These are phyloP conservation scores for Priceomyces haplophilus DNA, from an alignment of 805 yeast genomes.

Conservation along the genomic window DNA sequence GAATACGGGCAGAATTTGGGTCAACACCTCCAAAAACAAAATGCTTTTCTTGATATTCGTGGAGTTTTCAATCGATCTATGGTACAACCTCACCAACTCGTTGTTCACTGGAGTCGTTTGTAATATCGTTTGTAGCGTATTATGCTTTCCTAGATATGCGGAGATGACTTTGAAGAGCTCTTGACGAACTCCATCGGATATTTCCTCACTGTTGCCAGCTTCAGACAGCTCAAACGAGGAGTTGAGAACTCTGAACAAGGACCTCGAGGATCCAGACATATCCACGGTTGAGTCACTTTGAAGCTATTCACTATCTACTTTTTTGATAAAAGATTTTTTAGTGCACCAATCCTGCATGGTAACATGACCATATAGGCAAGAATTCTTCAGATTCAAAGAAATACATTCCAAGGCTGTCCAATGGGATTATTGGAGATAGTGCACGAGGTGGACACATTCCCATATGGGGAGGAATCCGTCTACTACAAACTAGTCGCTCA, in stretches of 20 bases:
- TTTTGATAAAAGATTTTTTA: not conserved
- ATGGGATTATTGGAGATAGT: constrained; percentile 15
- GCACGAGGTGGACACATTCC: constrained; percentile 30
- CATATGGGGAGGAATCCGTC: constrained; percentile 15
- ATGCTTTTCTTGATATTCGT: constrained; percentile 31
- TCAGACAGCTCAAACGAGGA: constrained; percentile 23
- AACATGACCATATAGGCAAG: no score
- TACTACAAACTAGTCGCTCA: constrained; percentile 29
- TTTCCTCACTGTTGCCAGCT: constrained; percentile 7
- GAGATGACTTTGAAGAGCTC: constrained; percentile 15
- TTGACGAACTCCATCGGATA: constrained; percentile 7
- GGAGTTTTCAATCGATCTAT: constrained; percentile 24
- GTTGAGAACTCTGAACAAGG: constrained; percentile 25
- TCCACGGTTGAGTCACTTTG: not conserved
- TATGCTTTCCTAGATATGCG: constrained; percentile 28
- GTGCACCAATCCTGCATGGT: no score
- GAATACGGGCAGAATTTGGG: constrained; percentile 29
- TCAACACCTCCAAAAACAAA: constrained; percentile 38
- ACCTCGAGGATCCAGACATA: constrained; percentile 25
- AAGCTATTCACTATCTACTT: not conserved
- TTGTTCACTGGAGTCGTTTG: constrained; percentile 31
- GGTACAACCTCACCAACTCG: constrained; percentile 35
- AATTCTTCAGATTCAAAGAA: no score
- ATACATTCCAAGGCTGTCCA: not conserved
- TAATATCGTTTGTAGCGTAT: constrained; percentile 27